A percentile compares a stretch with the other conserved stretches of the same genome.
phyloP scores from a whole-genome alignment of 257 asterid species.

The Solanum verrucosum region DNA sequence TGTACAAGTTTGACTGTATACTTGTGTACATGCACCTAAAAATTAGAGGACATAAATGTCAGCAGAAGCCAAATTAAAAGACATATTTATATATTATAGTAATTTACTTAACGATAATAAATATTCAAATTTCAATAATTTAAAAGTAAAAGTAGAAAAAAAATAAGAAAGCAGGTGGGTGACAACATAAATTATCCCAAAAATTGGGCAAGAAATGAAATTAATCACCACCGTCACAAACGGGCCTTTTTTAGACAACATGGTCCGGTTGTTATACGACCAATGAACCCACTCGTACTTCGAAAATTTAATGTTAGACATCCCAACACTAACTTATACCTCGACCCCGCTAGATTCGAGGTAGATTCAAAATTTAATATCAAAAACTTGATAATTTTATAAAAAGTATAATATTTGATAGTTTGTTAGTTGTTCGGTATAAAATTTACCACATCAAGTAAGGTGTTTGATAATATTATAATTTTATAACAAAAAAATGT shows the following conservation, averaged over 20 bases:
- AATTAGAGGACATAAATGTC: too few species aligned
- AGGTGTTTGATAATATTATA: background rate
- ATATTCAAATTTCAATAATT: background rate
- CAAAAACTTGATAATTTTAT: background rate
- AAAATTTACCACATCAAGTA: background rate
- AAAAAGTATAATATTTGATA: background rate
- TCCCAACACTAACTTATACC: background rate
- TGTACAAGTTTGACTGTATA: too few species aligned
- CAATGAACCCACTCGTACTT: background rate
- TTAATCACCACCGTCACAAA: background rate
- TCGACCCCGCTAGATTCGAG: too few species aligned
- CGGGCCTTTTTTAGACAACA: background rate
- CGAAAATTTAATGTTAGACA: background rate
- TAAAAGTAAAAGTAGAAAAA: background rate
- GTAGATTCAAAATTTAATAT: background rate
- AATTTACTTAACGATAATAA: background rate
- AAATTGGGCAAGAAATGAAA: background rate
- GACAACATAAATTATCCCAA: background rate
- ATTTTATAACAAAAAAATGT: background rate
- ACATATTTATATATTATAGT: too few species aligned
- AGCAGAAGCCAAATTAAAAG: accelerated
- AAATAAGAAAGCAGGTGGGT: background rate
- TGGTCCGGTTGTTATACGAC: constrained; percentile 1
- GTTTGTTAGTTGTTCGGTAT: background rate
- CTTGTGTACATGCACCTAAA: too few species aligned